phyloP scores from a whole-genome alignment of 83 land plant genomes.

The Larix sibirica region DNA sequence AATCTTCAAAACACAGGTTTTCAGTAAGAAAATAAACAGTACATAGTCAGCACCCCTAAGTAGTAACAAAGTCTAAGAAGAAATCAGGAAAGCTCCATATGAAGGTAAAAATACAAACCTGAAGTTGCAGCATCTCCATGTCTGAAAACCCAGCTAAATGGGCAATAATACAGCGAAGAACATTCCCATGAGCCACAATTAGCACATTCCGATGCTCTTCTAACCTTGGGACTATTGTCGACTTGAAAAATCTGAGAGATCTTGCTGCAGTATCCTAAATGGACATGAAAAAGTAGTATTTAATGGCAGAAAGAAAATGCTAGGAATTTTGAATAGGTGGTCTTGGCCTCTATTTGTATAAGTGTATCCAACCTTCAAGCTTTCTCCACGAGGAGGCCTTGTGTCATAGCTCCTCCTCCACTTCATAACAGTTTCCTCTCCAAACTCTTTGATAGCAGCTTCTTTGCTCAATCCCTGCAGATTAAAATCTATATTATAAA shows the following conservation, averaged over 20 bases:
- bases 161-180: conserved; percentile 50
- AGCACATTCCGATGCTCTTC: conserved; percentile 49
- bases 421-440: conserved; percentile 36
- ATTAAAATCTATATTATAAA: background rate
- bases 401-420: conserved; percentile 59
- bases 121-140: conserved; percentile 48
- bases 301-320: background rate
- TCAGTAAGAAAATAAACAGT: background rate
- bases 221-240: conserved; percentile 47
- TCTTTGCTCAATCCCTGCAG: conserved; percentile 54
- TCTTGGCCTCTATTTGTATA: conserved; percentile 5
- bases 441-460: conserved; percentile 44
- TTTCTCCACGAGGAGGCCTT: conserved; percentile 58
- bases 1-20: conserved; percentile 14
- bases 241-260: conserved; percentile 33
- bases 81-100: background rate
- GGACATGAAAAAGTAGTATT: background rate
- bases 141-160: conserved; percentile 42
- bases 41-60: background rate
- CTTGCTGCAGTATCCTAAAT: conserved; percentile 44
- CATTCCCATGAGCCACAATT: conserved; percentile 58
- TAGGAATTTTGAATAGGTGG: background rate
- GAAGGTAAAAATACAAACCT: conserved; percentile 22
- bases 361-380: conserved; percentile 42
- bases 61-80: background rate